Evolutionary conservation across 192 early-diverging fungal species (phyloP).

Genomic region (Irineochytrium annulatum): DNA sequence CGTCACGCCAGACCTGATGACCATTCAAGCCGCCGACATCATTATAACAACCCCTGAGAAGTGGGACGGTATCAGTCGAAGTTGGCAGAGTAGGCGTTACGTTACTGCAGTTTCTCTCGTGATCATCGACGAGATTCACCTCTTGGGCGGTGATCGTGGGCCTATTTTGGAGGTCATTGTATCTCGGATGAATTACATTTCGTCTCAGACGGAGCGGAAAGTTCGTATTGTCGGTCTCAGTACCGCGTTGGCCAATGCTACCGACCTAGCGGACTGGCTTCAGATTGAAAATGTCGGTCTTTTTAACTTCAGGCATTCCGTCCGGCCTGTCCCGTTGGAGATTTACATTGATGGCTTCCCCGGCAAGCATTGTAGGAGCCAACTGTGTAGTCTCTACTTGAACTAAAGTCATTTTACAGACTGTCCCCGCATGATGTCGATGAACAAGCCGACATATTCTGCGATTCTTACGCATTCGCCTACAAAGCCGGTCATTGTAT

Average conservation of each 20-base stretch:
- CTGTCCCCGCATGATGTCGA: conserved; percentile 96
- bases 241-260: conserved; percentile 94
- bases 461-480: conserved; percentile 95
- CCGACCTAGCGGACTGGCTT: conserved; percentile 95
- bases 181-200: conserved; percentile 96
- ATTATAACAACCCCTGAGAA: conserved; percentile 98
- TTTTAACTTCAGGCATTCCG: conserved; percentile 96
- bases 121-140: conserved; percentile 98
- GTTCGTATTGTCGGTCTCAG: conserved; percentile 94
- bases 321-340: conserved; percentile 95
- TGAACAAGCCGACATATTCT: conserved; percentile 96
- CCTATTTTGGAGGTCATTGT: conserved; percentile 98
- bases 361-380: conserved; percentile 72
- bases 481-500: conserved; percentile 89
- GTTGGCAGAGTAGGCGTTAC: conserved; percentile 85
- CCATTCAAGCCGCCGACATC: conserved; percentile 86
- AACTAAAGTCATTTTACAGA: conserved; percentile 23
- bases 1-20: conserved; percentile 84
- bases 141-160: conserved; percentile 93
- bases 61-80: conserved; percentile 96
- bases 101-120: conserved; percentile 83
- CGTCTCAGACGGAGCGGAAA: conserved; percentile 63
- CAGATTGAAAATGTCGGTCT: conserved; percentile 80
- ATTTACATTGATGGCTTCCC: conserved; percentile 97
- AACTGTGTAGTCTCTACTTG: not conserved